Base-by-base conservation (phyloP, 768 basidiomycete genomes). In the Tubosaeta brunneosetosa region DNA sequence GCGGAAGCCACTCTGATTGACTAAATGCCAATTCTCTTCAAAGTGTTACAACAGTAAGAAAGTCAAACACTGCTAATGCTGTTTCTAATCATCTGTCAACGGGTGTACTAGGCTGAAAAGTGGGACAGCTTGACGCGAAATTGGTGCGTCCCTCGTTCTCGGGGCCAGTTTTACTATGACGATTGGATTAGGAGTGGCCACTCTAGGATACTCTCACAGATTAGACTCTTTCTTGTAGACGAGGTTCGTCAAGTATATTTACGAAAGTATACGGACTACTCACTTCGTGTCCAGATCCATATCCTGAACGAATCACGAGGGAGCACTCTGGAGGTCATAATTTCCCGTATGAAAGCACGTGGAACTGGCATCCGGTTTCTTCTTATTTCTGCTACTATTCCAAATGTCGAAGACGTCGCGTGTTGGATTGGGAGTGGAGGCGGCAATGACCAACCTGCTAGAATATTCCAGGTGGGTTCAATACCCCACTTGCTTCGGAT, bases 101-200 rank as follows among this genome's bases (percentile, higher is more conserved):
- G 17, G 29, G 45, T 22, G 47, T 53, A 22, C 44, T 59, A 93
- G 88, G 91, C 89, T 2, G 95, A 99, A 71, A 99, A 99, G 70
- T 94, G 92, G 88, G 95, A 98, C 60, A 88, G 90, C 45, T 70
- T 99, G 51, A 97, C 94, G 6, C 77, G 95, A 41, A 88, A 84
- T 61, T 94, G 88, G 91, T 89, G 85, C 84, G 70, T 50, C n/a
- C 43, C 29, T 50, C 9, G 7, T 52, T n/a, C 29, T 26, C 26
- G n/a, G 25, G 25, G 29, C 17, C 36, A 44, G 41, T 11, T 25
- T 55, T 44, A 46, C 38, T 7, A 49, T 50, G 32, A 63, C 50
- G 17, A 16, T 36, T 58, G 3, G 8, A 48, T 34, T 48, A 85
- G 86, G 83, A 69, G 72, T 48, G 82, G 82, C 48, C 81, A 91